These are phyloP conservation scores for Zymoseptoria ardabiliae DNA, from an alignment of 2,329 filamentous ascomycete species.

Conservation along the genomic window DNA sequence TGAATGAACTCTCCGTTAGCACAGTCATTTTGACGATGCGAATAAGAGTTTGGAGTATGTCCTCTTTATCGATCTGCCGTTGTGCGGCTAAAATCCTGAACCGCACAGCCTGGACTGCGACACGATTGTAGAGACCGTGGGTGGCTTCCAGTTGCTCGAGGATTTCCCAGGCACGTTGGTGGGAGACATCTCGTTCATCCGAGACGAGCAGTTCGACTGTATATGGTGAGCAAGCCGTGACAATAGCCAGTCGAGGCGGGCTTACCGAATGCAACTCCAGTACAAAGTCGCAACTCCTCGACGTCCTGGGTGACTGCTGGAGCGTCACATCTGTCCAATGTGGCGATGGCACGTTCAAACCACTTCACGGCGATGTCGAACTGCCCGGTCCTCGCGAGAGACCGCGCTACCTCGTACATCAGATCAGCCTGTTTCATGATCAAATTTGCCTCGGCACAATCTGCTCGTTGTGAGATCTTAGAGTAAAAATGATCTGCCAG, in stretches of 20 bases:
- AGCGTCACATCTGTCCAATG: conserved; percentile 50
- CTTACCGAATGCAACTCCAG: conserved; percentile 51
- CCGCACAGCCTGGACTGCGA: conserved; percentile 59
- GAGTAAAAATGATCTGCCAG: conserved; percentile 71
- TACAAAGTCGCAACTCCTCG: conserved; percentile 56
- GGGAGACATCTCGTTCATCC: conserved; percentile 37
- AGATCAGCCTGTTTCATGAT: conserved; percentile 59
- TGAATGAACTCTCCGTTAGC: conserved; percentile 57
- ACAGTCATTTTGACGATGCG: conserved; percentile 55
- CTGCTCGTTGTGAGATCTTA: conserved; percentile 39
- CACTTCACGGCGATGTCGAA: conserved; percentile 57
- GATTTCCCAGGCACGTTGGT: conserved; percentile 49
- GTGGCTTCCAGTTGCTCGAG: conserved; percentile 58
- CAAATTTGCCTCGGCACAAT: conserved; percentile 30
- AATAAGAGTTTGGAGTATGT: conserved; percentile 47
- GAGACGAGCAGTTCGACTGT: conserved; percentile 21
- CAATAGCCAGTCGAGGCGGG: conserved; percentile 1
- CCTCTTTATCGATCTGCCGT: conserved; percentile 29
- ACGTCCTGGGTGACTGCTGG: conserved; percentile 53
- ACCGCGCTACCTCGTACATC: conserved; percentile 65
- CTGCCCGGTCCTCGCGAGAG: conserved; percentile 47
- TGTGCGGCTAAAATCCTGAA: conserved; percentile 57
- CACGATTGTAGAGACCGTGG: conserved; percentile 49
- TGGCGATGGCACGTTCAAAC: conserved; percentile 60
- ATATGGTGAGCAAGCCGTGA: conserved; percentile 21